Conservation (phyloP, 306 rosid species). For the Trifolium pratense region DNA sequence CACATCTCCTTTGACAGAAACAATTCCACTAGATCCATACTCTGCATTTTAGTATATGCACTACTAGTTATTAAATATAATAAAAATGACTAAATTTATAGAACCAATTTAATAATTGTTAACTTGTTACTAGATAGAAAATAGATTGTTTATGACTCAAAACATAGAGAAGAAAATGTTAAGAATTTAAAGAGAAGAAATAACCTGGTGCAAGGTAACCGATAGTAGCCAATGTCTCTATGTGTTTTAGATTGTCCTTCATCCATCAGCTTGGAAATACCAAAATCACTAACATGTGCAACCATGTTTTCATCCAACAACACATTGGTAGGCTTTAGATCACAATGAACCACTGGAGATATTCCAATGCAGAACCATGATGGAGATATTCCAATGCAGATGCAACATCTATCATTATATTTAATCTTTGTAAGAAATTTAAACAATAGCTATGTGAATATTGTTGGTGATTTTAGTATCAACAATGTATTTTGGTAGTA, state of each 20-base stretch:
- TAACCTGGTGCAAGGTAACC: constrained; percentile 63
- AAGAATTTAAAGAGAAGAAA: not conserved
- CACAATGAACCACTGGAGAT: constrained; percentile 55
- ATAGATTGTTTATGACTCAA: too few relatives aligned
- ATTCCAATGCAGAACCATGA: too few relatives aligned
- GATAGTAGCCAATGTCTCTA: constrained; percentile 48
- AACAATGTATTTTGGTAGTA: too few relatives aligned
- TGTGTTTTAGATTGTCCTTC: constrained; percentile 44
- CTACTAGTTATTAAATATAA: not conserved
- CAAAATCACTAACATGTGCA: constrained; percentile 46
- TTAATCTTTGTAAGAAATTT: constrained; percentile 21
- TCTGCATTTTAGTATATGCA: not conserved
- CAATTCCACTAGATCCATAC: not conserved
- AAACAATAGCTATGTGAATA: constrained; percentile 34
- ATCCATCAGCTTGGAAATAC: constrained; percentile 48
- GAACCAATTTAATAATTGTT: too few relatives aligned
- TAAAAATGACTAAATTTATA: not conserved
- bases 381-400: constrained; percentile 53
- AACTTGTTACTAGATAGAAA: too few relatives aligned
- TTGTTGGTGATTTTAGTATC: too few relatives aligned
- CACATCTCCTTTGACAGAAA: constrained; percentile 2
- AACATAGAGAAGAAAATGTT: not conserved
- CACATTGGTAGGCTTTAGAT: constrained; percentile 54
- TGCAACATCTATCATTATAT: constrained; percentile 40
- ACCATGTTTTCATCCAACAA: constrained; percentile 54